Conservation (phyloP, 2,329 filamentous ascomycete genomes). For the Colletotrichum musicola region DNA sequence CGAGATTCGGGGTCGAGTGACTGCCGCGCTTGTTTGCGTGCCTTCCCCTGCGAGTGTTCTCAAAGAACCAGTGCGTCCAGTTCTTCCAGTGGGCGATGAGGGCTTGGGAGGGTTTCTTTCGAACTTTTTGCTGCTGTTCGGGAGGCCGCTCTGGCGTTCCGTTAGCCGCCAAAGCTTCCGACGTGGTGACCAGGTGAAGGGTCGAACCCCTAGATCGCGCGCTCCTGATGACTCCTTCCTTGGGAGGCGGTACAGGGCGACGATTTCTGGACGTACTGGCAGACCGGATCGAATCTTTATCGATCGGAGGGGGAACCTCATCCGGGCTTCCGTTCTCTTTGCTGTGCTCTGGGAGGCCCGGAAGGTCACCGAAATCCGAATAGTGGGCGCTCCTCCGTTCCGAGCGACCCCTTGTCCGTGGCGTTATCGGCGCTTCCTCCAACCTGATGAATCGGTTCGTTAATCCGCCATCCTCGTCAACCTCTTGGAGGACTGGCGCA, state of each 20-base stretch:
- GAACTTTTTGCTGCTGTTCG: constrained; percentile 59
- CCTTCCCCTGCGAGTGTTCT: constrained; percentile 66
- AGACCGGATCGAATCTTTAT: constrained; percentile 83
- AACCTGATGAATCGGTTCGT: constrained; percentile 58
- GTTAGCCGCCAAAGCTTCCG: constrained; percentile 60
- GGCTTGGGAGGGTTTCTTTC: constrained; percentile 69
- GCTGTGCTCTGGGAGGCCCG: constrained; percentile 76
- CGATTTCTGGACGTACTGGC: constrained; percentile 82
- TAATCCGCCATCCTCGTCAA: constrained; percentile 79
- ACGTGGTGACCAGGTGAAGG: constrained; percentile 83
- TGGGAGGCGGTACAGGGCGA: constrained; percentile 84
- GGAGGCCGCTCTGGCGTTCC: constrained; percentile 45
- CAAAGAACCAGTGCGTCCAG: constrained; percentile 73
- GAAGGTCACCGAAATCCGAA: constrained; percentile 78
- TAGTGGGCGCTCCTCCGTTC: constrained; percentile 80
- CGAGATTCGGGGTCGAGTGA: constrained; percentile 71
- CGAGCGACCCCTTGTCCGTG: constrained; percentile 80
- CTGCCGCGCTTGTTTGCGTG: constrained; percentile 64
- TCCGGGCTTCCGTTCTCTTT: constrained; percentile 59
- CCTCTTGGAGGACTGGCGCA: constrained; percentile 80
- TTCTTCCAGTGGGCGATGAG: constrained; percentile 73
- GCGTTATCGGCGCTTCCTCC: constrained; percentile 60
- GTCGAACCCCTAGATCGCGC: constrained; percentile 85
- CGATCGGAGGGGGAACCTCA: constrained; percentile 77
- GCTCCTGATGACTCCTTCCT: constrained; percentile 78